Evolutionary conservation across 768 basidiomycete genomes (phyloP), one percentile per base, ranked within the genome.

Genomic region (Podaxis mareebaensis): DNA sequence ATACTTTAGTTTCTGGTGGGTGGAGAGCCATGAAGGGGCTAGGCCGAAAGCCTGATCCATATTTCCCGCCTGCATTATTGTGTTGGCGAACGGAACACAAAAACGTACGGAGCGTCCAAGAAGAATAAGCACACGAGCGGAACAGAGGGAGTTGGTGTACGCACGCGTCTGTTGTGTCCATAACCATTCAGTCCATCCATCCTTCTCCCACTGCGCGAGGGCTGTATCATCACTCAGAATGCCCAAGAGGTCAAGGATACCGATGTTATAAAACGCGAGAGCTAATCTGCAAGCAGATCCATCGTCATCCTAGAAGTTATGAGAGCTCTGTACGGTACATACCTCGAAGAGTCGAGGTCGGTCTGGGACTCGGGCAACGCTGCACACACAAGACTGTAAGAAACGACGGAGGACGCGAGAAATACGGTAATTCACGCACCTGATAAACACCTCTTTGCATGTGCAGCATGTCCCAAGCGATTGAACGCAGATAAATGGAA

Each of bases 181-280:
- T 53, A 99, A 84, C 96, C 96, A 98, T 60, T 86, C 79, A 53
- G 77, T 77, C 90, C 91, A 96, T 0, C 72, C 72, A 46, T 83
- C 74, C n/a, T 84, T 83, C 66, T 95, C 87, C 15, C 71, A 67
- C 6, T 78, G 71, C 8, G 72, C 81, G 66, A 83, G 84, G 7
- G 74, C 68, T 12, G 24, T 62, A 15, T 24, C 61, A 20, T 48
- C 61, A 28, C 81, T 72, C 4, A 90, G 65, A 0, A 77, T 71
- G 2, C 82, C 86, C 10, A 95, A 80, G 33, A 99, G 76, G 69
- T 98, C 96, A 39, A 99, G 77, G 0, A 86, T 82, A 0, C 94
- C 90, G 20, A 99, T 77, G 67, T 91, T 94, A 73, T 99, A 99
- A 78, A 95, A 98, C 17, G 82, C 88, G 54, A 97, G 72, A 3